A percentile compares a stretch with the other conserved stretches of the same genome.
These are phyloP conservation scores for Fusarium sp. DNA, from an alignment of 2,329 filamentous ascomycete species.

Conservation along the genomic window DNA sequence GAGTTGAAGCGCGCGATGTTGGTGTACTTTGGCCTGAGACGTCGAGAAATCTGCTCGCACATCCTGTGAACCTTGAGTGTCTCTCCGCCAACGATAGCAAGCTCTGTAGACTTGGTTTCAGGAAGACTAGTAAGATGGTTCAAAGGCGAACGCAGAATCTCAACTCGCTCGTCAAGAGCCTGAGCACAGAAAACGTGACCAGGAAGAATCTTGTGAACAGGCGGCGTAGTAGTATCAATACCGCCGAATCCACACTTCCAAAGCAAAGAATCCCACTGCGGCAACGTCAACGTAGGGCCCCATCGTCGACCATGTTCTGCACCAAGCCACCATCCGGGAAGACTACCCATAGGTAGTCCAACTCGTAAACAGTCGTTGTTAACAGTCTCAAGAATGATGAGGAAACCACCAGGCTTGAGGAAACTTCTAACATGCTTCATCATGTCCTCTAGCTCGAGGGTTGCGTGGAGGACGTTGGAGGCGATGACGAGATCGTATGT, in stretches of 20 bases:
- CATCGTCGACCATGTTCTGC: neutral
- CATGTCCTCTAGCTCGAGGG: neutral
- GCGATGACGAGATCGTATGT: neutral
- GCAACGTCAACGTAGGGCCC: neutral
- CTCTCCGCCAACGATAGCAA: neutral
- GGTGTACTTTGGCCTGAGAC: neutral
- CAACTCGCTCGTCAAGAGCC: neutral
- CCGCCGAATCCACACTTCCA: neutral
- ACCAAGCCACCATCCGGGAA: slow-evolving; percentile 9
- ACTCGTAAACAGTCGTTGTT: neutral
- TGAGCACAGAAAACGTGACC: neutral
- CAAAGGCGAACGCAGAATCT: neutral
- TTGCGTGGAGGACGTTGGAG: neutral
- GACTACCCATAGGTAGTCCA: neutral
- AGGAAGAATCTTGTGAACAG: neutral
- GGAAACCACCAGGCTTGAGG: neutral
- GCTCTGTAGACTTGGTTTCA: neutral
- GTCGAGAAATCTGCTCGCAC: neutral
- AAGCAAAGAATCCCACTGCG: neutral
- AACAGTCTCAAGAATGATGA: neutral
- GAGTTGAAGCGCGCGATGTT: neutral
- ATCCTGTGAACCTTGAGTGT: neutral
- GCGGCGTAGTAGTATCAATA: neutral
- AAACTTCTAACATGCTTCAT: neutral
- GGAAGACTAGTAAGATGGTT: accelerated